Evolutionary conservation across 2,329 filamentous ascomycete genomes (phyloP).

Genomic region (Colletotrichum eremochloae): DNA sequence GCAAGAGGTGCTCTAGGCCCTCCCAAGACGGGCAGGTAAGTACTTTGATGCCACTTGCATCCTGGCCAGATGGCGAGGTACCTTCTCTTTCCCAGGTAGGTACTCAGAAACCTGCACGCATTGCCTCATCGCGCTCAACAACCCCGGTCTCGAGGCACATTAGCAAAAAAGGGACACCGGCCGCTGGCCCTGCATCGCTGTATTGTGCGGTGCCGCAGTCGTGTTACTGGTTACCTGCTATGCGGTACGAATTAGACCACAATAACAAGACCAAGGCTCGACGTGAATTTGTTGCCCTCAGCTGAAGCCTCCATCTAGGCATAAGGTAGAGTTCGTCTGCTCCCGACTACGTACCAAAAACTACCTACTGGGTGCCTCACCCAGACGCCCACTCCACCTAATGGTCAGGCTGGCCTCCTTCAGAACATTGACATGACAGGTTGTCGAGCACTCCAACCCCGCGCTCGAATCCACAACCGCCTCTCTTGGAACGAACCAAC

Average conservation of each 20-base stretch:
- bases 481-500: conserved; percentile 39
- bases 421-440: conserved; percentile 15
- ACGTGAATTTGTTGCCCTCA: neutral
- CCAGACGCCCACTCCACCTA: neutral
- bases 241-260: conserved; percentile 9
- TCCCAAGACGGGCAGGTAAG: conserved; percentile 37
- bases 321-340: conserved; percentile 3
- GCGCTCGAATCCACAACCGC: conserved; percentile 40
- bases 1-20: conserved; percentile 25
- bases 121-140: conserved; percentile 15
- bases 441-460: conserved; percentile 37
- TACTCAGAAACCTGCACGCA: conserved; percentile 1
- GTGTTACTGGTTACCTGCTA: conserved; percentile 13
- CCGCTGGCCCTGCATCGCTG: conserved; percentile 1
- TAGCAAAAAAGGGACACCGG: neutral
- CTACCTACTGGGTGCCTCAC: neutral
- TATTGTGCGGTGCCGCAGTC: conserved; percentile 4
- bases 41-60: conserved; percentile 37
- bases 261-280: conserved; percentile 4
- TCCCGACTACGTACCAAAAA: neutral
- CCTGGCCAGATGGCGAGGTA: conserved; percentile 25
- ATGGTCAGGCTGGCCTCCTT: neutral
- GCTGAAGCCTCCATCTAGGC: conserved; percentile 13
- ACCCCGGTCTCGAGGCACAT: conserved; percentile 3
- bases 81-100: neutral